phyloP scores from a whole-genome alignment of 805 yeast genomes.

The Ogataea nonfermentans region DNA sequence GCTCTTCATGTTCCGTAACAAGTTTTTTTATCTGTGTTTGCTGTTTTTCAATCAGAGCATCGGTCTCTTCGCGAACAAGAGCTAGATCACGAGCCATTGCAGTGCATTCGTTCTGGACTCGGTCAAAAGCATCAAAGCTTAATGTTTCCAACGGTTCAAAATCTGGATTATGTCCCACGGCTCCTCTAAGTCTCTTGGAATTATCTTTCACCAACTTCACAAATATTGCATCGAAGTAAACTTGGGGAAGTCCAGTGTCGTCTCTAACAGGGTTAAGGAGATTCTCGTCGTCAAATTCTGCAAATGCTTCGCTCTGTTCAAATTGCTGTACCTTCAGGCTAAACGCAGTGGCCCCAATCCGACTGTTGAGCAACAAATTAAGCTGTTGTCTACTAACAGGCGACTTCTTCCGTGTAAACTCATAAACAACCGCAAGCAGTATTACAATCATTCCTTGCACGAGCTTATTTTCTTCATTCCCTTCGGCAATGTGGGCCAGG shows the following conservation, averaged over 20 bases:
- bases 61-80: slow-evolving; percentile 20
- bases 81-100: slow-evolving; percentile 18
- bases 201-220: slow-evolving; percentile 68
- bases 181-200: slow-evolving; percentile 59
- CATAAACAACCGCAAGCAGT: slow-evolving; percentile 75
- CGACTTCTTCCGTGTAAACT: slow-evolving; percentile 63
- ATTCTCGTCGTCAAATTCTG: slow-evolving; percentile 52
- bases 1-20: slow-evolving; percentile 32
- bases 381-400: slow-evolving; percentile 61
- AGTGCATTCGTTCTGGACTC: slow-evolving; percentile 38
- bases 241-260: slow-evolving; percentile 83
- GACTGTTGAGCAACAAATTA: slow-evolving; percentile 58
- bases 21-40: slow-evolving; percentile 23
- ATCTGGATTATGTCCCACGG: slow-evolving; percentile 72
- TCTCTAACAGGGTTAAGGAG: slow-evolving; percentile 57
- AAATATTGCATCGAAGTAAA: slow-evolving; percentile 67
- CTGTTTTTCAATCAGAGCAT: slow-evolving; percentile 18
- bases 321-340: slow-evolving; percentile 70
- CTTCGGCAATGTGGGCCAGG: slow-evolving; percentile 58
- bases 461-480: slow-evolving; percentile 36
- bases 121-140: slow-evolving; percentile 58
- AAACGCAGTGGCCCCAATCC: slow-evolving; percentile 81
- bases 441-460: slow-evolving; percentile 70
- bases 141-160: slow-evolving; percentile 67
- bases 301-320: slow-evolving; percentile 54